Percentiles rank a stretch among this genome's conserved stretches.
Conservation (phyloP, 441 rosid species). For the Macaranga tanarius region DNA sequence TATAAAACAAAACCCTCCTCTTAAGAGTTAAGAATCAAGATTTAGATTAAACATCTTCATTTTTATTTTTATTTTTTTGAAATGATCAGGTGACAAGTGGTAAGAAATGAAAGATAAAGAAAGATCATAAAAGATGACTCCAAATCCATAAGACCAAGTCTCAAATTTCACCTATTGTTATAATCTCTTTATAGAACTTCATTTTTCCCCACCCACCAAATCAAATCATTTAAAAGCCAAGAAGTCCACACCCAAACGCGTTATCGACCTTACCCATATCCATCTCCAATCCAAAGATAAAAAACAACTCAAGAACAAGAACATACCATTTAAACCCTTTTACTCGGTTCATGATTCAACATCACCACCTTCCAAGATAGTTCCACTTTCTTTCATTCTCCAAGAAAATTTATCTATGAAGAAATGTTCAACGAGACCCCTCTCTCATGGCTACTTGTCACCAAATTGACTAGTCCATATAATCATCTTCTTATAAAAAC, state of each 20-base stretch:
- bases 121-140: background rate
- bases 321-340: background rate
- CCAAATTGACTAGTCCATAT: background rate
- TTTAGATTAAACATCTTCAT: no score
- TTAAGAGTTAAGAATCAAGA: no score
- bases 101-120: no score
- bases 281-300: no score
- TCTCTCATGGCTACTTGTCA: background rate
- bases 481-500: background rate
- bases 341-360: background rate
- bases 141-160: background rate
- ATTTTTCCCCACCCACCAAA: background rate
- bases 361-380: background rate
- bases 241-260: background rate
- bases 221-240: background rate
- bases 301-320: background rate
- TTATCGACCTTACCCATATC: background rate
- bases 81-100: no score
- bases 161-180: background rate
- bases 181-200: background rate
- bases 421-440: background rate
- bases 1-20: no score
- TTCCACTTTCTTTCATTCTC: background rate
- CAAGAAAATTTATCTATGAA: background rate
- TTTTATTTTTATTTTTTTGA: no score